Conservation (phyloP, 176 grass and related monocot genomes). For the Hordeum vulgare region MorexV3_pseudomolecules_assembly NC_058524.1:172307792-172308291, state of each 20-base stretch:
- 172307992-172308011: background rate
- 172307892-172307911: background rate
- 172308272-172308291: background rate
- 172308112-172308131: background rate
- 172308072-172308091: constrained; percentile 42
- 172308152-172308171: constrained; percentile 28
- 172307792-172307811: constrained; percentile 92
- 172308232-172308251: background rate
- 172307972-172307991: background rate
- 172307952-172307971: background rate
- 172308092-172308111: constrained; percentile 39
- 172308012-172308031: background rate
- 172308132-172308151: background rate
- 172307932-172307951: background rate
- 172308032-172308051: background rate
- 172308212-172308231: background rate
- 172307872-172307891: constrained; percentile 64
- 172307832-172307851: constrained; percentile 70
- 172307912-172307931: no score
- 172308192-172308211: background rate
- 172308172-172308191: background rate
- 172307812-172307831: constrained; percentile 73
- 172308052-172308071: constrained; percentile 28
- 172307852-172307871: constrained; percentile 87
- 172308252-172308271: background rate